A percentile compares a stretch with the other conserved stretches of the same genome.
Evolutionary conservation across 805 yeast species (phyloP).

Genomic region (Cyberlindnera nakhonratchasimensis): DNA sequence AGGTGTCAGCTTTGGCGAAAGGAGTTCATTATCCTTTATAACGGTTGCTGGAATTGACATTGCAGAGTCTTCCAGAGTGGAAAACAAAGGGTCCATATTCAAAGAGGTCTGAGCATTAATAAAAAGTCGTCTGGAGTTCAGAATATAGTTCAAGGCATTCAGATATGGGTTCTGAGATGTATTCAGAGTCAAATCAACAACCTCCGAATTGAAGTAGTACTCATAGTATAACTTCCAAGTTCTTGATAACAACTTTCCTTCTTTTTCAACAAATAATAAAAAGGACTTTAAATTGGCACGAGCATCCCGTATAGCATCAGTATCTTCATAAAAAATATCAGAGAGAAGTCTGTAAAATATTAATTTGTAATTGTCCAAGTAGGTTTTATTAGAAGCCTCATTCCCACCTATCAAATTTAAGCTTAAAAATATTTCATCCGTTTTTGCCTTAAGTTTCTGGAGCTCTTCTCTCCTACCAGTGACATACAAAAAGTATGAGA

Average conservation of each 20-base stretch:
- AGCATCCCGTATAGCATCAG: constrained; percentile 1
- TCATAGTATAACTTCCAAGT: constrained; percentile 23
- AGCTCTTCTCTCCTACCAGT: constrained; percentile 17
- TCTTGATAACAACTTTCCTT: constrained; percentile 17
- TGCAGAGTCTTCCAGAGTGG: constrained; percentile 48
- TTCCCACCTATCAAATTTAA: constrained; percentile 12
- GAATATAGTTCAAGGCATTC: constrained; percentile 28
- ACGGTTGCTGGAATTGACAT: constrained; percentile 41
- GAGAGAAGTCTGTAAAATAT: constrained; percentile 23
- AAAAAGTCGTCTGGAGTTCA: constrained; percentile 30
- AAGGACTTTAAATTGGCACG: constrained; percentile 19
- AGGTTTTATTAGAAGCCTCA: constrained; percentile 6
- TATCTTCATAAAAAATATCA: constrained; percentile 14
- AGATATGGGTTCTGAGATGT: constrained; percentile 21
- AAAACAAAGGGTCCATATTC: constrained; percentile 45
- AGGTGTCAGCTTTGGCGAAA: constrained; percentile 6
- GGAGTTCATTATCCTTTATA: constrained; percentile 1
- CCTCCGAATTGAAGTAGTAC: constrained; percentile 22
- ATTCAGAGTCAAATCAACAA: constrained; percentile 15
- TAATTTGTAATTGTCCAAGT: constrained; percentile 24
- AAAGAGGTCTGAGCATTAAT: constrained; percentile 31
- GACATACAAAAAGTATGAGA: constrained; percentile 19
- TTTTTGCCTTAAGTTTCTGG: constrained; percentile 4
- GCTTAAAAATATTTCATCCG: constrained; percentile 17
- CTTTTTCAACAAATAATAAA: constrained; percentile 20